Percentiles rank a stretch among this genome's conserved stretches.
These are phyloP conservation scores for Botrytis aclada DNA, from an alignment of 2,329 filamentous ascomycete genomes.

Conservation along the genomic window DNA sequence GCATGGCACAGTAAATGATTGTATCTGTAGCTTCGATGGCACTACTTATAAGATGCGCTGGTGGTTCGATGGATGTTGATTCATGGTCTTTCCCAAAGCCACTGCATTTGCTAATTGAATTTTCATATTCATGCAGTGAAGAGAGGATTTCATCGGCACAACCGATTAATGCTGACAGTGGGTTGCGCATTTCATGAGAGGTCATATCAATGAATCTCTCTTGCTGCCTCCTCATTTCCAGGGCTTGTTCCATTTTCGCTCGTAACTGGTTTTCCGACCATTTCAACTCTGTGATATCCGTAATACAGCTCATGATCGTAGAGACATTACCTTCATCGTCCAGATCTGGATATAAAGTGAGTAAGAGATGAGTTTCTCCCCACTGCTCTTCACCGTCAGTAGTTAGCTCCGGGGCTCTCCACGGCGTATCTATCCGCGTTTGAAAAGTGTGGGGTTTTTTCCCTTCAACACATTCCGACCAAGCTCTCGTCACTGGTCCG, in stretches of 20 bases:
- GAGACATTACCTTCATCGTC: slow-evolving; percentile 60
- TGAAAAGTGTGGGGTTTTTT: slow-evolving; percentile 3
- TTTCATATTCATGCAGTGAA: slow-evolving; percentile 55
- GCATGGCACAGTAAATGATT: slow-evolving; percentile 68
- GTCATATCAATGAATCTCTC: slow-evolving; percentile 78
- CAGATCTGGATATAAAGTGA: slow-evolving; percentile 53
- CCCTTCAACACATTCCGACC: slow-evolving; percentile 12
- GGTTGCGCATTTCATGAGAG: slow-evolving; percentile 71
- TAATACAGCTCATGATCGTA: slow-evolving; percentile 74
- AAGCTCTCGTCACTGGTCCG: not conserved
- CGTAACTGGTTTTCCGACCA: slow-evolving; percentile 42
- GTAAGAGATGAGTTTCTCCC: not conserved
- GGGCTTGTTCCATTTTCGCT: slow-evolving; percentile 48
- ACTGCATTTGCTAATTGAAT: slow-evolving; percentile 54
- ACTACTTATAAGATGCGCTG: slow-evolving; percentile 50
- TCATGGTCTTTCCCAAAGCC: slow-evolving; percentile 38
- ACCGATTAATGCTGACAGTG: slow-evolving; percentile 69
- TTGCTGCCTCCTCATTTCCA: slow-evolving; percentile 63
- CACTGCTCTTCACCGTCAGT: slow-evolving; percentile 5
- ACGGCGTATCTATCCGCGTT: not conserved
- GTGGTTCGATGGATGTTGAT: slow-evolving; percentile 36
- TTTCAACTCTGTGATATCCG: slow-evolving; percentile 83
- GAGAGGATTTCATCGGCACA: slow-evolving; percentile 57
- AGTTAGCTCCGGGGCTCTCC: slow-evolving; percentile 3
- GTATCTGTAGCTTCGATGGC: slow-evolving; percentile 75